Conservation (phyloP, 1,139 yeast species). For the Hyphopichia buzzinii region DNA sequence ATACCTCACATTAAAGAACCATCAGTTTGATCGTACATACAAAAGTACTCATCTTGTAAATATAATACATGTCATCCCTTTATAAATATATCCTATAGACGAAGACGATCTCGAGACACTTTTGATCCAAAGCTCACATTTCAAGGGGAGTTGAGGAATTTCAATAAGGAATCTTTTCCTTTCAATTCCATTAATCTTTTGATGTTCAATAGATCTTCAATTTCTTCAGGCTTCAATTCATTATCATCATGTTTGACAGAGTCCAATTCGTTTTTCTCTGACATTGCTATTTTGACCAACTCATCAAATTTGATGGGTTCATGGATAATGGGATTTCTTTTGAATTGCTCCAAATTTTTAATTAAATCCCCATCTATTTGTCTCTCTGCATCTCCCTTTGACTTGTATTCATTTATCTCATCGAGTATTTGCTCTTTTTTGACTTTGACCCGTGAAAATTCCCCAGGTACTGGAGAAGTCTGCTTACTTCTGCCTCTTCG, state of each 20-base stretch:
- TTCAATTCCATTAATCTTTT: conserved; percentile 62
- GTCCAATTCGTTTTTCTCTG: neutral
- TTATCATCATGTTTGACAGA: conserved; percentile 7
- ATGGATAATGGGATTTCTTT: conserved; percentile 10
- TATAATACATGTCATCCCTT: neutral
- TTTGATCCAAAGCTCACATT: neutral
- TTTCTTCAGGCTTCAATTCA: conserved; percentile 29
- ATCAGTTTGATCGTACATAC: neutral
- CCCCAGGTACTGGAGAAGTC: neutral
- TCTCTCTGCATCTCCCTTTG: conserved; percentile 16
- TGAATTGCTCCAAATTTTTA: conserved; percentile 22
- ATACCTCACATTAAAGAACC: conserved; percentile 15
- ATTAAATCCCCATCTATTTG: conserved; percentile 23
- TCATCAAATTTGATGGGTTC: conserved; percentile 24
- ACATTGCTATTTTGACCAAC: conserved; percentile 16
- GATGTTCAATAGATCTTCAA: conserved; percentile 53
- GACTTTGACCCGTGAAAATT: conserved; percentile 8
- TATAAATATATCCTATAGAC: neutral
- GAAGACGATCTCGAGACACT: neutral
- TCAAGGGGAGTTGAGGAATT: conserved; percentile 51
- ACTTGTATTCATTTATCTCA: conserved; percentile 23
- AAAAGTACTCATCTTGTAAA: conserved; percentile 1
- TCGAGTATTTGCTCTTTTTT: conserved; percentile 26
- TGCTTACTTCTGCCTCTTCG: conserved; percentile 18
- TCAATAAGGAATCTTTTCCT: conserved; percentile 64